These are phyloP conservation scores for Austroboletus rostrupii DNA, from an alignment of 1,284 basidiomycete species.

Conservation along the genomic window DNA sequence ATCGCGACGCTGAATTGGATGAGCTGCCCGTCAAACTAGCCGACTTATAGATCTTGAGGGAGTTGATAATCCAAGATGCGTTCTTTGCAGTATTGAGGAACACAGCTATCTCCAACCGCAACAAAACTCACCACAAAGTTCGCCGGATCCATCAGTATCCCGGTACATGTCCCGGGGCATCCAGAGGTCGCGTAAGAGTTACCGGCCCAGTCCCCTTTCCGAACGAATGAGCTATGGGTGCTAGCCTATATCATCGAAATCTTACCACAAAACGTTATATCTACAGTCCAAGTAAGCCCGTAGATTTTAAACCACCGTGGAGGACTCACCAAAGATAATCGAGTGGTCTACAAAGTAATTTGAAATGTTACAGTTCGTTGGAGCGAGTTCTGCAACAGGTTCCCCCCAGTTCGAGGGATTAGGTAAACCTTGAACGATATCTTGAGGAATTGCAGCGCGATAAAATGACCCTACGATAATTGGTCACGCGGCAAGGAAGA, in stretches of 20 bases:
- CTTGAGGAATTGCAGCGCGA: conserved; percentile 51
- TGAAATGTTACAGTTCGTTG: conserved; percentile 43
- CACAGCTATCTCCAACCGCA: neutral
- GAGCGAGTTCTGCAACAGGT: conserved; percentile 47
- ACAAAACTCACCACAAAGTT: conserved; percentile 57
- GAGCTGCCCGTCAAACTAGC: conserved; percentile 34
- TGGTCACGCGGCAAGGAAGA: conserved; percentile 6
- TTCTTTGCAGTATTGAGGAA: conserved; percentile 37
- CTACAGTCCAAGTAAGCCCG: conserved; percentile 34
- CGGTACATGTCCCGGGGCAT: conserved; percentile 70
- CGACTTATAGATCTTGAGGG: conserved; percentile 49
- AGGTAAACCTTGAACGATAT: conserved; percentile 43
- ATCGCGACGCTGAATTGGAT: conserved; percentile 15
- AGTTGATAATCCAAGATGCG: conserved; percentile 57
- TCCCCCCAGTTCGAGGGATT: conserved; percentile 48
- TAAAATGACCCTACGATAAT: conserved; percentile 53
- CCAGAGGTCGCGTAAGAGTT: conserved; percentile 68
- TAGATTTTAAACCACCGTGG: conserved; percentile 7
- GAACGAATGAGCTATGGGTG: conserved; percentile 7
- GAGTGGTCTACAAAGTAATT: conserved; percentile 58
- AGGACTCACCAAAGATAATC: conserved; percentile 51
- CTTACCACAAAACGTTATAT: conserved; percentile 78
- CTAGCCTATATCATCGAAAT: neutral
- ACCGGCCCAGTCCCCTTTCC: conserved; percentile 75
- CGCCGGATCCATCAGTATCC: conserved; percentile 57